Evolutionary conservation across 31 red algal species (phyloP).

Genomic region (Porphyra umbilicalis): DNA sequence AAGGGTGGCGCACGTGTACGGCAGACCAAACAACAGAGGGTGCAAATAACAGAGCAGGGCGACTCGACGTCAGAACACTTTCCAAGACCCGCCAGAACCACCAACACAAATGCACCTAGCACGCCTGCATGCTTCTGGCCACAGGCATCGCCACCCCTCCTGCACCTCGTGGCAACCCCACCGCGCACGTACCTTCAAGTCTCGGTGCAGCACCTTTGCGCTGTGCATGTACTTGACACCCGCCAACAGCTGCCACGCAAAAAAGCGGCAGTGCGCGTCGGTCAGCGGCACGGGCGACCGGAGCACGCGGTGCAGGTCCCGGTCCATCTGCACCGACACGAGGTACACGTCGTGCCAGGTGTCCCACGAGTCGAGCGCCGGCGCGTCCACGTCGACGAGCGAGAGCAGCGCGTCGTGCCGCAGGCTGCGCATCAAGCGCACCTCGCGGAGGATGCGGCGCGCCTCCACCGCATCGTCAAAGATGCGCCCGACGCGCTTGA

Average conservation of each 20-base stretch:
- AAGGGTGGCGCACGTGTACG: background rate
- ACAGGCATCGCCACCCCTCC: too few relatives aligned
- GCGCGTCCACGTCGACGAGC: constrained; percentile 11
- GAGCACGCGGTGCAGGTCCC: constrained; percentile 30
- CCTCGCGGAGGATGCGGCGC: constrained; percentile 72
- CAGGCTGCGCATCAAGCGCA: constrained; percentile 78
- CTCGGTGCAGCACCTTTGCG: constrained; percentile 37
- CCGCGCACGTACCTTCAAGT: constrained; percentile 7
- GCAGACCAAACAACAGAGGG: too few relatives aligned
- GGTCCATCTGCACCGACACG: constrained; percentile 18
- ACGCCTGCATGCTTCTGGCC: too few relatives aligned
- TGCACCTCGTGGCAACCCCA: too few relatives aligned
- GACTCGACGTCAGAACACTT: too few relatives aligned
- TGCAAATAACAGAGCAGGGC: too few relatives aligned
- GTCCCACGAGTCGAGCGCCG: constrained; percentile 2
- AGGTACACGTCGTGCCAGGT: constrained; percentile 28
- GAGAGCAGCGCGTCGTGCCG: constrained; percentile 41
- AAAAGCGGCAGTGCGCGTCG: constrained; percentile 11
- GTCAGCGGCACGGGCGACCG: constrained; percentile 13
- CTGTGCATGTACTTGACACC: constrained; percentile 33
- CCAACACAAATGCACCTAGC: too few relatives aligned
- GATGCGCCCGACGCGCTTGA: constrained; percentile 87
- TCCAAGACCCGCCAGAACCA: too few relatives aligned
- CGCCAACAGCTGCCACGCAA: constrained; percentile 16
- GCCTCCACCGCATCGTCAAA: constrained; percentile 89